A percentile compares a stretch with the other conserved stretches of the same genome.
Evolutionary conservation across 1,284 basidiomycete species (phyloP).

Genomic region (Sphagnurus paluster): DNA sequence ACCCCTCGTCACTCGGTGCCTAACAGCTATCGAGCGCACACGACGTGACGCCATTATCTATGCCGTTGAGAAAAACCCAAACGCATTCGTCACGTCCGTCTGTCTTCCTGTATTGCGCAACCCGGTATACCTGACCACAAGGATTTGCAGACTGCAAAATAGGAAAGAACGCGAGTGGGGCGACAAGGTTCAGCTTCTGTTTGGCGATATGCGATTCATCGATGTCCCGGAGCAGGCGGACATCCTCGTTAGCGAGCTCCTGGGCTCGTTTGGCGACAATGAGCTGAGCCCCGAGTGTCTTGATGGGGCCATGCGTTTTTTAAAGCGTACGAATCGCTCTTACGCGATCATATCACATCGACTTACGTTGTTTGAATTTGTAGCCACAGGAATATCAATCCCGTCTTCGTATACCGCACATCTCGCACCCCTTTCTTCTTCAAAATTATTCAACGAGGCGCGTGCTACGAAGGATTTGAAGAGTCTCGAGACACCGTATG

Average conservation of each 20-base stretch:
- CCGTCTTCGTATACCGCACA: conserved; percentile 95
- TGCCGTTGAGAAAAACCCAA: conserved; percentile 96
- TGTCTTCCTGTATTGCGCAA: not conserved
- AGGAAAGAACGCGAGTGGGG: conserved; percentile 85
- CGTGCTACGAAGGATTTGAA: conserved; percentile 64
- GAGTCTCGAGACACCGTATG: conserved; percentile 89
- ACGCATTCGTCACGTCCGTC: conserved; percentile 87
- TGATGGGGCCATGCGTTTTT: conserved; percentile 91
- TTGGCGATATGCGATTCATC: conserved; percentile 92
- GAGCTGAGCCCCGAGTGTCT: conserved; percentile 97
- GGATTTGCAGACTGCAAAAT: conserved; percentile 71
- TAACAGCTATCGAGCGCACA: conserved; percentile 78
- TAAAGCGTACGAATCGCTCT: conserved; percentile 65
- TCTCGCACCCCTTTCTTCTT: conserved; percentile 90
- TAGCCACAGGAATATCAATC: conserved; percentile 92
- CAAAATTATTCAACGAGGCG: conserved; percentile 88
- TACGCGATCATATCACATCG: conserved; percentile 1
- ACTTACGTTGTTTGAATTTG: no score
- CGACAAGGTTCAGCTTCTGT: conserved; percentile 76
- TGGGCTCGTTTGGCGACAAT: conserved; percentile 98
- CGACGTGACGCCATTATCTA: conserved; percentile 71
- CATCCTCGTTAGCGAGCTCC: conserved; percentile 92
- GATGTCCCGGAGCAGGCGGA: conserved; percentile 85
- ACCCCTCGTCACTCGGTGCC: conserved; percentile 86
- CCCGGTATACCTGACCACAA: conserved; percentile 1